Conservation (phyloP, 2,329 filamentous ascomycete genomes). For the Tolypocladium guangdongense region DNA sequence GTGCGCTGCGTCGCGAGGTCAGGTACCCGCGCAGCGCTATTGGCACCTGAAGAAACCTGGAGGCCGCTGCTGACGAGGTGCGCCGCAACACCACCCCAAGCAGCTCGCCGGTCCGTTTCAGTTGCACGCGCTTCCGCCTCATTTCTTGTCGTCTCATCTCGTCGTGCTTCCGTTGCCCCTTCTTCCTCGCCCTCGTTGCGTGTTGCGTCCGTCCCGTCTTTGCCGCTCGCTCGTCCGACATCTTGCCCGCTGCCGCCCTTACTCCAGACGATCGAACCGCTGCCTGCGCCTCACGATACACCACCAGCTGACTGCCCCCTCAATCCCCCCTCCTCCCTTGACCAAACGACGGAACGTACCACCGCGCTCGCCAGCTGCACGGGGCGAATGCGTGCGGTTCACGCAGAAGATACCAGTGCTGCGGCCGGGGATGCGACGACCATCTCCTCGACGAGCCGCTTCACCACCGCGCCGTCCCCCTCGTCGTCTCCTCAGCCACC, state of each 20-base stretch:
- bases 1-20: too few relatives aligned
- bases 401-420: conserved; percentile 3
- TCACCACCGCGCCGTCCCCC: background rate
- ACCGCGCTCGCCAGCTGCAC: background rate
- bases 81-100: background rate
- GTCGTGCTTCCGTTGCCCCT: background rate
- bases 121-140: background rate
- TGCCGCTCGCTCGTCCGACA: background rate
- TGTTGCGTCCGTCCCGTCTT: background rate
- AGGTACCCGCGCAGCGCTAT: too few relatives aligned
- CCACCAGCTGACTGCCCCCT: background rate
- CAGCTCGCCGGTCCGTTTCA: background rate
- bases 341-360: background rate
- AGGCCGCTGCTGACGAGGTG: too few relatives aligned
- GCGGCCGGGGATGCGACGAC: conserved; percentile 9
- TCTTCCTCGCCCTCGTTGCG: background rate
- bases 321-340: background rate
- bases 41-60: too few relatives aligned
- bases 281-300: background rate
- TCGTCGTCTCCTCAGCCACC: background rate
- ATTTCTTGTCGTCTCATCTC: background rate
- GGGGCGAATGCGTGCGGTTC: conserved; percentile 6
- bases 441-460: conserved; percentile 3
- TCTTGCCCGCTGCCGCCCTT: background rate
- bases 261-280: background rate